A percentile compares a stretch with the other conserved stretches of the same genome.
These are phyloP conservation scores for Alnus rubra DNA, from an alignment of 306 rosid genomes.

Conservation along the genomic window DNA sequence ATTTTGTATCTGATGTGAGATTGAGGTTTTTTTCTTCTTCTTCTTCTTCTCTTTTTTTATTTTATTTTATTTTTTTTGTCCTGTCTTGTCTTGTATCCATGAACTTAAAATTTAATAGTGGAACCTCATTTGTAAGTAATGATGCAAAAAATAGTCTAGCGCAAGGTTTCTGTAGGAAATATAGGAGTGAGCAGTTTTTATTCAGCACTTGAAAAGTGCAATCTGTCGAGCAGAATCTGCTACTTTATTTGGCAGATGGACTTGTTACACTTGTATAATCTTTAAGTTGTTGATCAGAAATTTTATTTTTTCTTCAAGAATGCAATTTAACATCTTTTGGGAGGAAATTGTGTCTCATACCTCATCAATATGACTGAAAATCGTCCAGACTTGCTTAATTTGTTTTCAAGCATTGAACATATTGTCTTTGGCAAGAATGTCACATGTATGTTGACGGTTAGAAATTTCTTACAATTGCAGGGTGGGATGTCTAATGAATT, in stretches of 20 bases:
- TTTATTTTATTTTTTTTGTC: no score
- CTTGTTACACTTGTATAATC: not conserved
- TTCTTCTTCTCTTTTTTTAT: not conserved
- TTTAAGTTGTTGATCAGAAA: not conserved
- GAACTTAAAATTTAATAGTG: not conserved
- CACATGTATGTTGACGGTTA: slow-evolving; percentile 10
- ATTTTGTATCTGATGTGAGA: slow-evolving; percentile 19
- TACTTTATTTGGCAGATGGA: not conserved
- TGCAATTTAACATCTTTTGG: not conserved
- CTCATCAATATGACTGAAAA: not conserved
- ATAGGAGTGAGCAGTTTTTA: not conserved
- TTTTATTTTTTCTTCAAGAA: slow-evolving; percentile 8
- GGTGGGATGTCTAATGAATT: slow-evolving; percentile 99
- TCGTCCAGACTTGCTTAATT: not conserved
- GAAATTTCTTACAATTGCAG: slow-evolving; percentile 47
- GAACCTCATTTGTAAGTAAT: not conserved
- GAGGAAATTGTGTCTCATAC: not conserved
- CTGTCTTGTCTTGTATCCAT: not conserved
- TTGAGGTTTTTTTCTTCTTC: slow-evolving; percentile 11
- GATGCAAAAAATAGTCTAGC: not conserved
- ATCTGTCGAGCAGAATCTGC: not conserved
- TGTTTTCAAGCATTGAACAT: slow-evolving; percentile 7
- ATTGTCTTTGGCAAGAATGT: slow-evolving; percentile 18
- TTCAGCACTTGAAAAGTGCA: slow-evolving; percentile 10
- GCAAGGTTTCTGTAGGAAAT: not conserved